Percentiles rank a stretch among this genome's conserved stretches.
Conservation (phyloP, 441 rosid genomes). For the Adansonia gregorii region DNA sequence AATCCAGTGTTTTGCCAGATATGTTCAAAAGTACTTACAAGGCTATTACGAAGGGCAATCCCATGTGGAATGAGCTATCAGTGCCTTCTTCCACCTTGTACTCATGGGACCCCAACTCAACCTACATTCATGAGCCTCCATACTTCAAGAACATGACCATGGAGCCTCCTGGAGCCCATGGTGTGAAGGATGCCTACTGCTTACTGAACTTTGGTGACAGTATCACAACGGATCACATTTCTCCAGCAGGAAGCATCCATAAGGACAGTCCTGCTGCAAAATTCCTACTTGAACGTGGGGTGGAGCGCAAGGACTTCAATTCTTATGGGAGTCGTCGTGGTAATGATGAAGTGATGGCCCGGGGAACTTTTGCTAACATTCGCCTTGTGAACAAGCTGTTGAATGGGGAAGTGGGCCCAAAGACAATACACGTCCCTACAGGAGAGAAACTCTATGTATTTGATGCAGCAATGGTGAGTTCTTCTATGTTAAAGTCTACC, state of each 20-base stretch:
- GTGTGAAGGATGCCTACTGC: conserved; percentile 96
- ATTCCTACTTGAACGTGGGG: conserved; percentile 82
- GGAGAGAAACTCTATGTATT: conserved; percentile 93
- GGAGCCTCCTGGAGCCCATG: conserved; percentile 92
- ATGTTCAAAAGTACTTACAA: conserved; percentile 93
- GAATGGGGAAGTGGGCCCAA: conserved; percentile 95
- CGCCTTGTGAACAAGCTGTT: conserved; percentile 93
- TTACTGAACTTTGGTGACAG: conserved; percentile 96
- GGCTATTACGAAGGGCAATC: conserved; percentile 92
- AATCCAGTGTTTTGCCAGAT: conserved; percentile 88
- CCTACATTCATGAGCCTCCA: conserved; percentile 98
- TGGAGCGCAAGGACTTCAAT: conserved; percentile 86
- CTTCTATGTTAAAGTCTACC: background rate
- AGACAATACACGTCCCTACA: conserved; percentile 87
- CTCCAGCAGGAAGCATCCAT: conserved; percentile 98
- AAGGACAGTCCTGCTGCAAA: conserved; percentile 97
- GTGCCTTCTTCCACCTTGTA: conserved; percentile 69
- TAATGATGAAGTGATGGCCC: conserved; percentile 92
- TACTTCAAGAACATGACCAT: conserved; percentile 95
- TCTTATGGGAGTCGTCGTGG: conserved; percentile 99
- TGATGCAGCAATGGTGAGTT: conserved; percentile 86
- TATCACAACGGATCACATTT: conserved; percentile 98
- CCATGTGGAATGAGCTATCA: conserved; percentile 88
- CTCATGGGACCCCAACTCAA: conserved; percentile 90
- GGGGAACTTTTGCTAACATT: conserved; percentile 98